A percentile compares a stretch with the other conserved stretches of the same genome.
These are phyloP conservation scores for Eudorina sp. DNA, from an alignment of 139 green algal species.

Conservation along the genomic window DNA sequence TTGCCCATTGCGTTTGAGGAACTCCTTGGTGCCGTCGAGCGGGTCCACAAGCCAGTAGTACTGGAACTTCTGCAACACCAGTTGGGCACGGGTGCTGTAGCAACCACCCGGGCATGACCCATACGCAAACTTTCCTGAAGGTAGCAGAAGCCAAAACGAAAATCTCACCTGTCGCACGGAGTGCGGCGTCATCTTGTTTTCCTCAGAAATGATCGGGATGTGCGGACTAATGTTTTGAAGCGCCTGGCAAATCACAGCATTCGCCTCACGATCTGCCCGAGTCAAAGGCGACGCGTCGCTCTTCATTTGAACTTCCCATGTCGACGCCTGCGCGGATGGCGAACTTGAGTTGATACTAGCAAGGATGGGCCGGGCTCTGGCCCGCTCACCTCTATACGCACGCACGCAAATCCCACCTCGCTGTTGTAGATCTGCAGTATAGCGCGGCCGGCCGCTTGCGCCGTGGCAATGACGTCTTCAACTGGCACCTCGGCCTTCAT, in stretches of 20 bases:
- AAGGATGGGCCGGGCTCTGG: not conserved
- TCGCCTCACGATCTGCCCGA: constrained; percentile 80
- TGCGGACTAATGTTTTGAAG: constrained; percentile 73
- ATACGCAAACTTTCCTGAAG: not conserved
- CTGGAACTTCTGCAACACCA: constrained; percentile 70
- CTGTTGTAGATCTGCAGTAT: constrained; percentile 86
- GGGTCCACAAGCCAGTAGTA: constrained; percentile 91
- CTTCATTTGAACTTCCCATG: constrained; percentile 82
- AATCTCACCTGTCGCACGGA: constrained; percentile 73
- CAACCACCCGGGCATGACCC: not conserved
- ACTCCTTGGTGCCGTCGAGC: constrained; percentile 94
- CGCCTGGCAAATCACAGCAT: constrained; percentile 82
- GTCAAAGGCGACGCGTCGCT: constrained; percentile 85
- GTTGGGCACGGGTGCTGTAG: not conserved
- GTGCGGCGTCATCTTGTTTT: constrained; percentile 78
- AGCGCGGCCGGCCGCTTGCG: constrained; percentile 75
- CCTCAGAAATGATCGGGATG: constrained; percentile 91
- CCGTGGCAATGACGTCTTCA: constrained; percentile 71
- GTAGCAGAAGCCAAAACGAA: not conserved
- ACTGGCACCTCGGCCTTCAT: constrained; percentile 51
- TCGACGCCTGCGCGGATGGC: constrained; percentile 24
- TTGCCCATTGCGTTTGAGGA: constrained; percentile 90
- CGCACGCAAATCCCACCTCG: constrained; percentile 59
- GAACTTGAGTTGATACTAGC: not conserved
- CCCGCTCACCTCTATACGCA: constrained; percentile 46